Evolutionary conservation across 2,329 filamentous ascomycete genomes (phyloP), one percentile per base, ranked within the genome.

Genomic region (Venturia oleaginea): DNA sequence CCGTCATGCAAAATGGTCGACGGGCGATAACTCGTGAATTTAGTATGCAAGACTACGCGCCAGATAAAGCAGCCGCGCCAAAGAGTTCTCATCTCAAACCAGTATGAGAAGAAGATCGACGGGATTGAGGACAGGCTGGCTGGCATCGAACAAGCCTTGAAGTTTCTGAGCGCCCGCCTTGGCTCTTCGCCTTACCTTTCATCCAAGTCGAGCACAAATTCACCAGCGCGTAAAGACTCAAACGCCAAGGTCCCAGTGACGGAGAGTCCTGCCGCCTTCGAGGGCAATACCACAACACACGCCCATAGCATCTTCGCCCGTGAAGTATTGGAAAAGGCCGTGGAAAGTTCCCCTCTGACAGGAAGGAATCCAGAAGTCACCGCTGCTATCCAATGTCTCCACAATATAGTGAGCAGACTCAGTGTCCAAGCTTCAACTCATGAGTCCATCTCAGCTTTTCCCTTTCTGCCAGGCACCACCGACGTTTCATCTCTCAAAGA

Each of bases 21-120:
- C 8, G n/a, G 17, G 10, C 34, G 24, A 11, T 40, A 17, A 43
- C 24, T 3, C 19, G 3, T 3, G 10, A 15, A 30, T 10, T 13
- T 5, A 64, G 63, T 51, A 27, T 62, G 63, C 34, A 46, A 48
- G 55, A 55, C 62, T 24, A 57, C 51, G 27, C 37, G 22, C 17
- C 46, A 64, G 8, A 38, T 38, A 15, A 54, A 40, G 30, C 51
- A 61, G 37, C 40, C 54, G 37, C 34, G 48, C 7, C 64, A 64
- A 43, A 63, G 60, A 22, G 64, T 64, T 11, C 38, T 51, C 30
- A 48, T 65, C 38, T 63, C 40, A 3, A 55, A n/a, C 17, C 37
- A 57, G 38, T 82, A 79, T 71, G 81, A 83, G 69, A 78, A 75
- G 68, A 82, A 83, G 70, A 81, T 83, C 60, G 80, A 83, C 66